Percentiles rank a stretch among this genome's conserved stretches.
Evolutionary conservation across 73 alveolate species (phyloP).

Genomic region (Uronychia binucleata): DNA sequence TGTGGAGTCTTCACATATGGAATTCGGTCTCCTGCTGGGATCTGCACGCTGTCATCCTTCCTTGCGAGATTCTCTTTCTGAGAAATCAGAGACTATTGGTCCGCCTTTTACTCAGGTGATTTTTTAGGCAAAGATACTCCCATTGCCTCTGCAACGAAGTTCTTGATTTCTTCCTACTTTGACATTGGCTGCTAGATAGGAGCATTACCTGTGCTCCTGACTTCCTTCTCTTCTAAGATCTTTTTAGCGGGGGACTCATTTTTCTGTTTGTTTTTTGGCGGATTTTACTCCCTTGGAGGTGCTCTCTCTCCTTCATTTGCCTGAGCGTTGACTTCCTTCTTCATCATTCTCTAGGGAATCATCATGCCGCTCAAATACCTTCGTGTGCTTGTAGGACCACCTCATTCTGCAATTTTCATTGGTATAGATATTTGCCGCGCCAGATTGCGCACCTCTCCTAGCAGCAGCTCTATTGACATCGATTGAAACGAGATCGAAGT

Average conservation of each 20-base stretch:
- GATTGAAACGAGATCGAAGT: constrained; percentile 59
- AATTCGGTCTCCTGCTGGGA: neutral
- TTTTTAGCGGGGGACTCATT: neutral
- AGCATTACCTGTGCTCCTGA: too few species aligned
- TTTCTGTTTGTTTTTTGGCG: constrained; percentile 1
- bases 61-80: too few species aligned
- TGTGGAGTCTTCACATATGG: neutral
- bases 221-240: neutral
- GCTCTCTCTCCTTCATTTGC: constrained; percentile 5
- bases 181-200: too few species aligned
- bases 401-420: constrained; percentile 61
- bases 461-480: constrained; percentile 49
- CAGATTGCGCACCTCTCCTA: constrained; percentile 12
- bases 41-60: too few species aligned
- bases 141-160: too few species aligned
- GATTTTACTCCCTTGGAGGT: neutral
- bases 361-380: constrained; percentile 2
- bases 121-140: too few species aligned
- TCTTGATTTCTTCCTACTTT: too few species aligned
- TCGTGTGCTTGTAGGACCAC: constrained; percentile 63
- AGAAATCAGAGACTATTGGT: too few species aligned
- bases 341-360: constrained; percentile 7
- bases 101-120: too few species aligned
- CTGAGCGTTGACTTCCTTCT: constrained; percentile 25
- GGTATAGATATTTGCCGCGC: constrained; percentile 54